Evolutionary conservation across 1,284 basidiomycete genomes (phyloP), one percentile per base, ranked within the genome.

Genomic region (Melampsora larici-populina): DNA sequence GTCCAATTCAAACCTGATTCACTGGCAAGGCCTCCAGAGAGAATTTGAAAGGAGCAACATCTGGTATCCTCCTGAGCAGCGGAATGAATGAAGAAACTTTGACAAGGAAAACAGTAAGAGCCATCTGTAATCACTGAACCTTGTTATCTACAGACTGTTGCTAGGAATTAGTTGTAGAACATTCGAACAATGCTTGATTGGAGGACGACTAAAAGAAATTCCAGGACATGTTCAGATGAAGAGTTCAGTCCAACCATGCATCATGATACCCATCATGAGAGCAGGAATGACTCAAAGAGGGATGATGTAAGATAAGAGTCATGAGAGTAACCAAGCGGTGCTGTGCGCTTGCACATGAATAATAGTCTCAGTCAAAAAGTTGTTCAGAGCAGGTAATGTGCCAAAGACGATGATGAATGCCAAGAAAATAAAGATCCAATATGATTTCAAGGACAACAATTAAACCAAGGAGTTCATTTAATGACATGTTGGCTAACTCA

Each of bases 81-180:
- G 90, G 90, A 0, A 92, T 92, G 79, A 94, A 94, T 78, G 87
- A 86, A 78, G 85, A 84, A 77, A 94, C 86, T 82, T 94, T 91
- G 67, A 94, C 91, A 83, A 96, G 86, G 82, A 86, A 86, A 26
- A 85, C 84, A 43, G 81, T 81, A 81, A 78, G 81, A 2, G 91
- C 92, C 82, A 75, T 85, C 92, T 82, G 92, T 89, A 84, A 94
- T 93, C 1, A 93, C 93, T 65, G 94, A 88, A 21, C 92, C 92
- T 21, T 90, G 90, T 81, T 95, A 92, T 70, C 86, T 85, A 87
- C 95, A 91, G n/a, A 90, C 82, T 9, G 89, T 89, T 6, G 90
- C 93, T 24, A 96, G 88, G 62, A 94, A 86, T 86, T 95, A 93
- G 84, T 95, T 95, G 83, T 89, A 94, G 66, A 95, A 87, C 0